Evolutionary conservation across 768 basidiomycete species (phyloP).

Genomic region (Lactarius vividus): DNA sequence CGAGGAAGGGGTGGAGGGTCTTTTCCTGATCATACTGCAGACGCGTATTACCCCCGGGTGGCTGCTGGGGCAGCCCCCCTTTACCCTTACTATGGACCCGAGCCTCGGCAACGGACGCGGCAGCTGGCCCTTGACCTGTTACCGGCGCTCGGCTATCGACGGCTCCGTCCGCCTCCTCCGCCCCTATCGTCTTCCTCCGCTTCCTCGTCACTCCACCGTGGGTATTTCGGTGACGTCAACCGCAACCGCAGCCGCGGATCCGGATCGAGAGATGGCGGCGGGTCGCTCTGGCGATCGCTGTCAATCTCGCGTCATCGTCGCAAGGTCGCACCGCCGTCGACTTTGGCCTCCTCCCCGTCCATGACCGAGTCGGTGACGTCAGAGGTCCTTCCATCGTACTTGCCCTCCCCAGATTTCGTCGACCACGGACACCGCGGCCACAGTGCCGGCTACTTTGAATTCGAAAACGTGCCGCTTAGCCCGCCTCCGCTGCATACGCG

Average conservation of each 20-base stretch:
- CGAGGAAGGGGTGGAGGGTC: neutral
- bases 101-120: constrained; percentile 15
- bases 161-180: neutral
- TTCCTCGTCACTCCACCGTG: neutral
- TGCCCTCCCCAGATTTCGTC: constrained; percentile 23
- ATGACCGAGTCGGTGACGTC: constrained; percentile 23
- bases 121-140: neutral
- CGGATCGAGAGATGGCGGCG: neutral
- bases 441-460: neutral
- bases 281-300: constrained; percentile 20
- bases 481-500: constrained; percentile 25
- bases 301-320: constrained; percentile 9
- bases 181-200: neutral
- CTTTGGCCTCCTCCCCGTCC: constrained; percentile 10
- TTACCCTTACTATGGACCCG: constrained; percentile 1
- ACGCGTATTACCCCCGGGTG: neutral
- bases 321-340: neutral
- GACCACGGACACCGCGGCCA: neutral
- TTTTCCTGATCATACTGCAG: neutral
- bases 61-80: neutral
- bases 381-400: constrained; percentile 26
- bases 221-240: neutral
- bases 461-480: constrained; percentile 26
- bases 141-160: neutral
- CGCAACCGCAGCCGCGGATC: neutral